Conservation (phyloP, 139 green algal species). For the Asterochloris erici region DNA sequence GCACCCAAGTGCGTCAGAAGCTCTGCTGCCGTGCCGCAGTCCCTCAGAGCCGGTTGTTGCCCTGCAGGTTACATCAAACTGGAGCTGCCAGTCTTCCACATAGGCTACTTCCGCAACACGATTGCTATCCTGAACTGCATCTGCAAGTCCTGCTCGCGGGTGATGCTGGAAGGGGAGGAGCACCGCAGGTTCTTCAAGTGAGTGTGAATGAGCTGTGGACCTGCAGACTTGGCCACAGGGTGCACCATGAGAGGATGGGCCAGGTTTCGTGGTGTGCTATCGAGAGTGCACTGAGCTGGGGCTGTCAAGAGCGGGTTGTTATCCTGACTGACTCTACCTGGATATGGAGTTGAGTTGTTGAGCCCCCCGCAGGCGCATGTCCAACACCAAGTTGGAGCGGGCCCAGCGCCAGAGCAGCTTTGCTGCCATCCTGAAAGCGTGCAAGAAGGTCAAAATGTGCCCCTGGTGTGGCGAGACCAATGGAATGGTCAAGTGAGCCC, state of each 20-base stretch:
- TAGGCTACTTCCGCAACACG: slow-evolving; percentile 95
- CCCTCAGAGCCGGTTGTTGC: background rate
- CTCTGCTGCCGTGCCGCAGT: background rate
- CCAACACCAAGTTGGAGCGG: slow-evolving; percentile 74
- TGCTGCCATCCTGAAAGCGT: slow-evolving; percentile 79
- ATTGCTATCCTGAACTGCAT: slow-evolving; percentile 93
- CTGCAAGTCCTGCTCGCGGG: slow-evolving; percentile 92
- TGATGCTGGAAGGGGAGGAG: slow-evolving; percentile 85
- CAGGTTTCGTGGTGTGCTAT: too few relatives aligned
- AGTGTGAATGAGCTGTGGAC: background rate
- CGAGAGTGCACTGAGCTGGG: too few relatives aligned
- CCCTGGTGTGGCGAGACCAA: slow-evolving; percentile 76
- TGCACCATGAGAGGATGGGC: too few relatives aligned
- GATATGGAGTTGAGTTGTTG: too few relatives aligned
- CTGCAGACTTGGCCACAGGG: too few relatives aligned
- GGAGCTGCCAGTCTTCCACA: slow-evolving; percentile 98
- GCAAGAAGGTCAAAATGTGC: slow-evolving; percentile 83
- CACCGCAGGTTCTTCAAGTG: slow-evolving; percentile 48
- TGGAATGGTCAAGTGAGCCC: slow-evolving; percentile 72
- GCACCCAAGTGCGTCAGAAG: background rate
- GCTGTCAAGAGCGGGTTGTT: too few relatives aligned
- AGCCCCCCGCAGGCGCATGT: slow-evolving; percentile 41
- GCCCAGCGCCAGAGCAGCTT: slow-evolving; percentile 67
- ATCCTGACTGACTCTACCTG: too few relatives aligned
- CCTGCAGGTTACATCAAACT: slow-evolving; percentile 87